Conservation (phyloP, 2,329 filamentous ascomycete species). For the Sporothrix schenckii region DNA sequence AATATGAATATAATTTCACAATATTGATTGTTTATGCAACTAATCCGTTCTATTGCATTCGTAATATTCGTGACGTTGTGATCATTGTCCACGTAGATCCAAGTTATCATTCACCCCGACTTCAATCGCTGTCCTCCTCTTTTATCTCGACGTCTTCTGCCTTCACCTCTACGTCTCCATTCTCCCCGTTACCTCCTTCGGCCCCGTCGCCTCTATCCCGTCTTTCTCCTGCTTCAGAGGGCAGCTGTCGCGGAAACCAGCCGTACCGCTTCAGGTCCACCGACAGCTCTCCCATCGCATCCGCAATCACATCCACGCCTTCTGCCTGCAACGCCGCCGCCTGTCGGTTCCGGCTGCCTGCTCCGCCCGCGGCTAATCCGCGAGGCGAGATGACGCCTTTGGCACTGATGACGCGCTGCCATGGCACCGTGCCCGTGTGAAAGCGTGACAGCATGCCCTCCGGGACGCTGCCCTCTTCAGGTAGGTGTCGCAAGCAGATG, state of each 20-base stretch:
- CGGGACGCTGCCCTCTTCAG: slow-evolving; percentile 42
- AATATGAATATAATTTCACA: slow-evolving; percentile 12
- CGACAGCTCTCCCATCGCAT: slow-evolving; percentile 55
- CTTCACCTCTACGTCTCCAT: slow-evolving; percentile 38
- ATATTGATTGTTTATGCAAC: slow-evolving; percentile 16
- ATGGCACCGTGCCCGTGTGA: slow-evolving; percentile 80
- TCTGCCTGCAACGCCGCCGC: slow-evolving; percentile 55
- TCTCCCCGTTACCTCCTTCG: not conserved
- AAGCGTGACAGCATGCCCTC: slow-evolving; percentile 57
- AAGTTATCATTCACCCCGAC: not conserved
- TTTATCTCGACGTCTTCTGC: slow-evolving; percentile 22
- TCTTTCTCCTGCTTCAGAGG: slow-evolving; percentile 47
- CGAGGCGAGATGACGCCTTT: slow-evolving; percentile 84
- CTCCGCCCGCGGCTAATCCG: slow-evolving; percentile 26
- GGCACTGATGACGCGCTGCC: slow-evolving; percentile 90
- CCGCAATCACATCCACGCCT: slow-evolving; percentile 55
- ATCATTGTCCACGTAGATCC: not conserved
- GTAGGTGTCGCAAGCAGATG: slow-evolving; percentile 83
- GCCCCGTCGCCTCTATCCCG: slow-evolving; percentile 38
- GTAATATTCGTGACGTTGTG: not conserved
- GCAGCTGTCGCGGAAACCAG: slow-evolving; percentile 58
- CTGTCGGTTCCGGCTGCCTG: slow-evolving; percentile 47
- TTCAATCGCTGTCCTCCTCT: slow-evolving; percentile 22
- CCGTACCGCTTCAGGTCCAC: slow-evolving; percentile 57
- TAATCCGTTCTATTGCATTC: not conserved